Evolutionary conservation across 176 grass and related monocot genomes (phyloP), one percentile per base, ranked within the genome.

Genomic region (Triticum timopheevii): DNA sequence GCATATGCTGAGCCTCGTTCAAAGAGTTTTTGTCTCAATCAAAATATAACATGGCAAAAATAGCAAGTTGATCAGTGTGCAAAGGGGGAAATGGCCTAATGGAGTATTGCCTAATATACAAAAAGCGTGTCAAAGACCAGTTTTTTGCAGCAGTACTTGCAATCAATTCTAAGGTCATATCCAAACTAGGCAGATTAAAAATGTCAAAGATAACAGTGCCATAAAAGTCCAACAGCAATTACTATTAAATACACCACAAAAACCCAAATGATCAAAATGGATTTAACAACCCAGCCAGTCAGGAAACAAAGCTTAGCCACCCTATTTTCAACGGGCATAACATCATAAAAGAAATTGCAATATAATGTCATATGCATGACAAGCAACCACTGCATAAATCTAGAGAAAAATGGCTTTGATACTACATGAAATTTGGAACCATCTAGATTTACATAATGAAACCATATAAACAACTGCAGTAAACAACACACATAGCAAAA

Each of bases 391-490:
- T 1, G 7, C 20, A 59, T 30, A 44, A 22, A 76, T 8, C 68
- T 81, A 35, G 44, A 68, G 19, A 68, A 31, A 49, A 23, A n/a
- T 81, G 0, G 27, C 31, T 8, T 81, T 15, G 11, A 4, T 49
- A n/a, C 42, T 52, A 22, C 7, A 54, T 82, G 13, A 38, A 47
- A 82, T 34, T 22, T 34, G 45, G 19, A 72, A 61, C n/a, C 67
- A 36, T 83, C 47, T 34, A 77, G 13, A 65, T 77, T 85, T 35
- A 77, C 40, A 72, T 31, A 9, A 90, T 27, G 12, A 82, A 36
- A 70, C 39, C 16, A 10, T 23, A 39, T 5, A 13, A 1, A 86
- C 11, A 78, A 33, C 30, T 78, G 84, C 31, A 83, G 56, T 61
- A 35, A 49, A 15, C 8, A 78, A 82, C 44, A 78, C 3, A 69